Conservation (phyloP, 129 eudicot genomes). For the Lactuca sativa region DNA sequence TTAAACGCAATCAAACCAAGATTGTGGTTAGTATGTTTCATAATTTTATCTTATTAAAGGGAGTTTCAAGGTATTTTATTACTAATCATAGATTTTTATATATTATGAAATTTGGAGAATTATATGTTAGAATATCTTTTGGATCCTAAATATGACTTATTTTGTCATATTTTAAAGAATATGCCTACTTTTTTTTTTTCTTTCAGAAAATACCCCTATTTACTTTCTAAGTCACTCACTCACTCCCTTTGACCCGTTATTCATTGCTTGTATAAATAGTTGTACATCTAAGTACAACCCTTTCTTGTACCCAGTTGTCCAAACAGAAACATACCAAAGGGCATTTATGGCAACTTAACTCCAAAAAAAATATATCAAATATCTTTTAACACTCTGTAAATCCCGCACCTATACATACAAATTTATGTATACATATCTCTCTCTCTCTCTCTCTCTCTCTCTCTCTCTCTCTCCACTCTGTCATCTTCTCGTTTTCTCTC, state of each 20-base stretch:
- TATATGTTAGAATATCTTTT: too few relatives aligned
- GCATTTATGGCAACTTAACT: constrained; percentile 26
- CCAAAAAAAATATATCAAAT: neutral
- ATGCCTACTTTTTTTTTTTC: neutral
- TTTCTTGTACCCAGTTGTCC: constrained; percentile 17
- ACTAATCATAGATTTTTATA: neutral
- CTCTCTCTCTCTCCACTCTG: constrained; percentile 16
- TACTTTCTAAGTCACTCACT: neutral
- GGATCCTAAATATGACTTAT: neutral
- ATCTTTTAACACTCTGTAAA: constrained; percentile 22
- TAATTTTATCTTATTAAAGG: too few relatives aligned
- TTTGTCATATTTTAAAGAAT: neutral
- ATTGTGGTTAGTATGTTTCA: too few relatives aligned
- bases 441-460: constrained; percentile 20
- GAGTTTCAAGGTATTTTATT: neutral
- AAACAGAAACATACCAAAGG: constrained; percentile 14
- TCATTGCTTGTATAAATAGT: constrained; percentile 3
- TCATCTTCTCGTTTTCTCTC: constrained; percentile 16
- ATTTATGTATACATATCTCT: constrained; percentile 3
- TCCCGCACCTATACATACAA: constrained; percentile 29
- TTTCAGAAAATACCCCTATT: neutral
- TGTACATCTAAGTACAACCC: constrained; percentile 24
- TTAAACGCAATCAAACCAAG: too few relatives aligned
- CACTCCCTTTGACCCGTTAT: constrained; percentile 1
- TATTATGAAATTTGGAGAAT: neutral